A percentile compares a stretch with the other conserved stretches of the same genome.
These are phyloP conservation scores for Cyamopsis tetragonoloba DNA, from an alignment of 306 rosid species.

Conservation along the genomic window DNA sequence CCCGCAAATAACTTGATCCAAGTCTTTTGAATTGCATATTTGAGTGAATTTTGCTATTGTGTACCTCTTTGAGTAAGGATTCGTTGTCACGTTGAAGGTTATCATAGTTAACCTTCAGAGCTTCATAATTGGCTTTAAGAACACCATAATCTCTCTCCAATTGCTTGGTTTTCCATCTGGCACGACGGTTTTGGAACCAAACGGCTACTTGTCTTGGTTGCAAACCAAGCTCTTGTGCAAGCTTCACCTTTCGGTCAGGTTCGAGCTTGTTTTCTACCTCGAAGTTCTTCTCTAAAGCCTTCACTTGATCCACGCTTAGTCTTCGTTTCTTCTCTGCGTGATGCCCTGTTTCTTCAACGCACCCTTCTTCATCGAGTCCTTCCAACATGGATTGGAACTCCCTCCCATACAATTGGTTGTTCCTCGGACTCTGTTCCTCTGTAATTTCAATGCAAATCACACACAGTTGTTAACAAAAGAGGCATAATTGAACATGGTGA, in stretches of 20 bases:
- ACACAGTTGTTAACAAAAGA: slow-evolving; percentile 16
- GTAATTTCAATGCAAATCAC: slow-evolving; percentile 24
- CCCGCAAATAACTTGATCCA: too few species aligned
- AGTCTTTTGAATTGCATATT: too few species aligned
- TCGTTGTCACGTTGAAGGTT: slow-evolving; percentile 67
- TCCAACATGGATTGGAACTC: slow-evolving; percentile 71
- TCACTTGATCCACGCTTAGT: slow-evolving; percentile 77
- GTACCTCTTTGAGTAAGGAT: slow-evolving; percentile 66
- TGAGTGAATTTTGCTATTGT: too few species aligned
- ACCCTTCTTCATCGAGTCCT: slow-evolving; percentile 82
- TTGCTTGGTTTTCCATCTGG: slow-evolving; percentile 97
- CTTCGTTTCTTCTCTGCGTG: slow-evolving; percentile 82
- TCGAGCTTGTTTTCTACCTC: slow-evolving; percentile 97
- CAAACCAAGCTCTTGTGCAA: slow-evolving; percentile 85
- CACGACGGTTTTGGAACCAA: slow-evolving; percentile 98
- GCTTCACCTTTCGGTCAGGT: slow-evolving; percentile 82
- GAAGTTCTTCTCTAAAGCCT: slow-evolving; percentile 93
- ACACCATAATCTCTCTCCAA: slow-evolving; percentile 84
- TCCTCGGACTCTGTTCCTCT: slow-evolving; percentile 69
- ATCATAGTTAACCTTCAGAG: slow-evolving; percentile 55
- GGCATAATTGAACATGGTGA: neutral
- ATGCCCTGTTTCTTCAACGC: slow-evolving; percentile 59
- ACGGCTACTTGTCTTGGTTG: slow-evolving; percentile 96
- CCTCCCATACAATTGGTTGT: slow-evolving; percentile 54
- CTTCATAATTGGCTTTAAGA: slow-evolving; percentile 63